Base-by-base conservation (phyloP, 163 green algal species). In the Chlamydomonas reinhardtii region DNA sequence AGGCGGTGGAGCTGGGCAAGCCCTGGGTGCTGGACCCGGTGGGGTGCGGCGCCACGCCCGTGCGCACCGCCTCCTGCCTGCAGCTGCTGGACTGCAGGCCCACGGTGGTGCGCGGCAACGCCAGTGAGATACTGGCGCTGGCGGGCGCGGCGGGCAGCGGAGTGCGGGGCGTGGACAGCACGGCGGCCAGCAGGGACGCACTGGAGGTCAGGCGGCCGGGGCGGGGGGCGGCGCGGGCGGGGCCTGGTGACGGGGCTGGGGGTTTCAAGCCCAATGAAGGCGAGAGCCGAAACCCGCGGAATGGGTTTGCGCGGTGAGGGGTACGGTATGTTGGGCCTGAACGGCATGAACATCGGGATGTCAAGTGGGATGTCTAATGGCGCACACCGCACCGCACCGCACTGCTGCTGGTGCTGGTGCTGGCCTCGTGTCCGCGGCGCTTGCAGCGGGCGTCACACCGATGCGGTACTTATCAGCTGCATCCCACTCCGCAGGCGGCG, bases 1-100 rank as follows among this genome's bases (percentile, higher is more conserved):
- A 93, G 88, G 95, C 95, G 0, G 88, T 90, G 27, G 75, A 88
- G 20, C 35, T 93, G 32, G 88, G 90, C 70, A 97, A 96, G 82
- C 96, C 96, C 4, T 98, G 96, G 96, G 95, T 99, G 62, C 90
- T 99, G 35, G 96, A 99, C 89, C 96, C 96, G 19, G 96, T 99
- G 8, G 96, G 94, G 0, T 96, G 95, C 68, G 97, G 95, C 34
- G 93, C 93, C 62, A 96, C 93, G 14, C 82, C 87, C 25, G 91
- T 91, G 52, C 91, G 93, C 82, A 96, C 92, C 35, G 48, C 74
- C 39, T 85, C 90, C 12, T 96, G 92, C 77, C 39, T 94, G 35
- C 89, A 93, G 15, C 83, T 98, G 77, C 75, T 98, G 43, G 61
- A 76, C 34, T 87, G 94, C 22, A 25, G 83, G n/a, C 96, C 96